These are phyloP conservation scores for Globisporangium camurandrum DNA, from an alignment of 352 stramenopile species.

Conservation along the genomic window DNA sequence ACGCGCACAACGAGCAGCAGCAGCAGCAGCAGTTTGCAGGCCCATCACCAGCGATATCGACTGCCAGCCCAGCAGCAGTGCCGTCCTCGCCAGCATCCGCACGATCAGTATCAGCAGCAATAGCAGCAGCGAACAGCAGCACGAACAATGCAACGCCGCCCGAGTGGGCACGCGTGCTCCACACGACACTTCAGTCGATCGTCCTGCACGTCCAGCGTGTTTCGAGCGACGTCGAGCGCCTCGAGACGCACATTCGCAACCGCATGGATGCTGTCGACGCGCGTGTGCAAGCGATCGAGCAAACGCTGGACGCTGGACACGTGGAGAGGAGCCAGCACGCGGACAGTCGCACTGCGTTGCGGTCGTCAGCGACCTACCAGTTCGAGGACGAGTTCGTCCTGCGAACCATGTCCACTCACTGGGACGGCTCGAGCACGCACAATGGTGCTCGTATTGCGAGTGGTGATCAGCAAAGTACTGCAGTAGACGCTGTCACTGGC, in stretches of 20 bases:
- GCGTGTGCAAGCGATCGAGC: slow-evolving; percentile 29
- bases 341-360: too few species aligned
- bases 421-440: too few species aligned
- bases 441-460: too few species aligned
- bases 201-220: slow-evolving; percentile 43
- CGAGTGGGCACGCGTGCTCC: slow-evolving; percentile 43
- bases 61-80: neutral
- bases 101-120: slow-evolving; percentile 1
- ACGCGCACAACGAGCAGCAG: slow-evolving; percentile 5
- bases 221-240: slow-evolving; percentile 41
- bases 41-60: slow-evolving; percentile 2
- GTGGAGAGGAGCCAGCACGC: too few species aligned
- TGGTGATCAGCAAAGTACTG: too few species aligned
- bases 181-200: slow-evolving; percentile 45
- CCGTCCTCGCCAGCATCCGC: neutral
- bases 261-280: slow-evolving; percentile 34
- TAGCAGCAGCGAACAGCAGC: slow-evolving; percentile 1
- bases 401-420: too few species aligned
- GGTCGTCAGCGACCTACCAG: too few species aligned
- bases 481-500: too few species aligned
- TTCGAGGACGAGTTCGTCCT: too few species aligned
- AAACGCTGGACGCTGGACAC: too few species aligned
- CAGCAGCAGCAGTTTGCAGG: slow-evolving; percentile 5
- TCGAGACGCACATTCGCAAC: slow-evolving; percentile 34
- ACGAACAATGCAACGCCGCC: slow-evolving; percentile 9